These are phyloP conservation scores for Cadophora sp. DNA, from an alignment of 2,329 filamentous ascomycete genomes.

Conservation along the genomic window DNA sequence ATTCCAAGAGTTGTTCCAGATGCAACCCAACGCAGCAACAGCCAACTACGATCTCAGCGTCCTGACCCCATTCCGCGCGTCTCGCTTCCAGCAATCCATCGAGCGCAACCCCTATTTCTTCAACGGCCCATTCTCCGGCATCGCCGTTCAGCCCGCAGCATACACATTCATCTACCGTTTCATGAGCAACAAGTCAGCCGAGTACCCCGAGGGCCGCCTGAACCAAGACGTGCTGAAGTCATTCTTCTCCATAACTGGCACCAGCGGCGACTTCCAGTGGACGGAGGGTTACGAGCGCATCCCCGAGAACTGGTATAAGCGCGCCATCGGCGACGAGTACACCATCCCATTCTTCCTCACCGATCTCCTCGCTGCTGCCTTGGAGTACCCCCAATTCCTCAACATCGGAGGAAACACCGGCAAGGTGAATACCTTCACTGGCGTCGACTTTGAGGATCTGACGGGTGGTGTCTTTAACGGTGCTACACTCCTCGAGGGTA, in stretches of 20 bases:
- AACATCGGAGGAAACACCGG: constrained; percentile 61
- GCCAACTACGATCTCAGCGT: constrained; percentile 48
- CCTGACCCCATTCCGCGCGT: constrained; percentile 42
- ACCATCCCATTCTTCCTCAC: constrained; percentile 48
- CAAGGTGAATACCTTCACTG: constrained; percentile 57
- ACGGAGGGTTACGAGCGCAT: constrained; percentile 32
- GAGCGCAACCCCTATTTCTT: constrained; percentile 60
- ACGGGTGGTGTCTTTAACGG: constrained; percentile 54
- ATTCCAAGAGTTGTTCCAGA: constrained; percentile 57
- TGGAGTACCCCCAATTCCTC: constrained; percentile 52
- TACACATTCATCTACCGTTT: constrained; percentile 39
- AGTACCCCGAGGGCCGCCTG: constrained; percentile 47
- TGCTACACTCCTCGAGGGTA: constrained; percentile 52
- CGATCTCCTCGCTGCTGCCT: constrained; percentile 49
- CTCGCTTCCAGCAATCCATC: constrained; percentile 54
- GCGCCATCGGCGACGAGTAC: constrained; percentile 46
- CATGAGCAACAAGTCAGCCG: constrained; percentile 38
- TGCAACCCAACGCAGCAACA: constrained; percentile 47
- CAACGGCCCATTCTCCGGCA: constrained; percentile 49
- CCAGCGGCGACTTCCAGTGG: constrained; percentile 34
- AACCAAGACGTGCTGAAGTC: constrained; percentile 44
- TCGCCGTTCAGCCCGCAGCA: constrained; percentile 32
- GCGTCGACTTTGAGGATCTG: constrained; percentile 52
- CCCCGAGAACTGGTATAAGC: constrained; percentile 40
- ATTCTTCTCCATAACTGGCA: constrained; percentile 40